A percentile compares a stretch with the other conserved stretches of the same genome.
phyloP scores from a whole-genome alignment of 2,329 filamentous ascomycete genomes.

The Tolypocladium amazonense region DNA sequence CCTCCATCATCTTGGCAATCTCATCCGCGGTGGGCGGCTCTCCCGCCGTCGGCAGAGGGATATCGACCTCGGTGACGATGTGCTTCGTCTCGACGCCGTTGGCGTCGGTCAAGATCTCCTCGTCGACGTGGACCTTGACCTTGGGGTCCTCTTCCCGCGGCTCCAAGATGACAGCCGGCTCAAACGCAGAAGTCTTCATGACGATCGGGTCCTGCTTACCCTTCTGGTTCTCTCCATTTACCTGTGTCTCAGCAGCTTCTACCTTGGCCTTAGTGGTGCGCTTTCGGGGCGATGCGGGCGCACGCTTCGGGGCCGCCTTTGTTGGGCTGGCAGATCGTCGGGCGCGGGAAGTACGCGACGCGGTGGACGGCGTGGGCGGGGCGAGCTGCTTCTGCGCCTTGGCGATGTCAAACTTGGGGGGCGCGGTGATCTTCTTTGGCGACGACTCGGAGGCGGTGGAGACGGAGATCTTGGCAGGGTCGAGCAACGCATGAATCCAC shows the following conservation, averaged over 20 bases:
- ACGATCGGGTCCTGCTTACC: slow-evolving; percentile 21
- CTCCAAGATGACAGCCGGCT: slow-evolving; percentile 36
- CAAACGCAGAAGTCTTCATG: slow-evolving; percentile 38
- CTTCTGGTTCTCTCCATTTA: slow-evolving; percentile 19
- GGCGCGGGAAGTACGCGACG: slow-evolving; percentile 34
- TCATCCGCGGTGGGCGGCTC: slow-evolving; percentile 68
- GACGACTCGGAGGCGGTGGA: slow-evolving; percentile 53
- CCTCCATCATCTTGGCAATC: slow-evolving; percentile 71
- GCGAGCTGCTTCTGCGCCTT: slow-evolving; percentile 30
- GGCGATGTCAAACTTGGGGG: slow-evolving; percentile 64
- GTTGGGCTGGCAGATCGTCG: slow-evolving; percentile 49
- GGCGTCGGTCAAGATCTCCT: slow-evolving; percentile 43
- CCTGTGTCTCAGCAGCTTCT: slow-evolving; percentile 22
- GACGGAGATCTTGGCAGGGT: slow-evolving; percentile 65
- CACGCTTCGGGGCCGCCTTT: slow-evolving; percentile 34
- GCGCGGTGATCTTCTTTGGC: slow-evolving; percentile 66
- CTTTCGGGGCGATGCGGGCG: slow-evolving; percentile 44
- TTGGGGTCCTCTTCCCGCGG: slow-evolving; percentile 46
- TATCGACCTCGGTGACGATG: slow-evolving; percentile 65
- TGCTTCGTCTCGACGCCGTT: slow-evolving; percentile 56
- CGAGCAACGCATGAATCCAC: slow-evolving; percentile 89
- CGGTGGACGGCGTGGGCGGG: slow-evolving; percentile 37
- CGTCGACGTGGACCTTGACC: slow-evolving; percentile 61
- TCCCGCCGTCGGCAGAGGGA: slow-evolving; percentile 48
- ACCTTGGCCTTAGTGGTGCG: slow-evolving; percentile 34